Conservation (phyloP, 2,329 filamentous ascomycete species). For the Xylariaceae sp. region DNA sequence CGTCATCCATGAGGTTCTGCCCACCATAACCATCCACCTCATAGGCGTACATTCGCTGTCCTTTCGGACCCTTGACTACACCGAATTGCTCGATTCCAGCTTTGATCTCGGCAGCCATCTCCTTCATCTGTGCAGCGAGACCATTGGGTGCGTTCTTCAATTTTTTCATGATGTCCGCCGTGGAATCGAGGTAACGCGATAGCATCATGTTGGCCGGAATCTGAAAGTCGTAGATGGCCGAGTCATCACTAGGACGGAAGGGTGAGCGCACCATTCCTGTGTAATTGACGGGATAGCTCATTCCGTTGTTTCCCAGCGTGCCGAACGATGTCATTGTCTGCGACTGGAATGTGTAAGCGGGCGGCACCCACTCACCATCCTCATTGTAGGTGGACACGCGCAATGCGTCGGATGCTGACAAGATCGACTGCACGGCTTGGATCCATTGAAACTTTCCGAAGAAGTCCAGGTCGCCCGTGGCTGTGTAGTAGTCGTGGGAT, state of each 20-base stretch:
- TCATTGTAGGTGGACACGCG: slow-evolving; percentile 55
- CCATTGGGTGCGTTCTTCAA: slow-evolving; percentile 36
- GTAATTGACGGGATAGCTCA: slow-evolving; percentile 73
- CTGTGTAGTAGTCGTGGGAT: slow-evolving; percentile 70
- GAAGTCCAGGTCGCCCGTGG: slow-evolving; percentile 66
- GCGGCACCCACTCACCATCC: slow-evolving; percentile 28
- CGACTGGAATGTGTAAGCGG: slow-evolving; percentile 69
- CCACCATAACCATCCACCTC: slow-evolving; percentile 72
- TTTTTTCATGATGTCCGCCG: slow-evolving; percentile 41
- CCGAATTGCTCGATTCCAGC: slow-evolving; percentile 66
- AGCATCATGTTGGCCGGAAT: slow-evolving; percentile 90
- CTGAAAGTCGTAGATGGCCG: slow-evolving; percentile 78
- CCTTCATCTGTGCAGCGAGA: slow-evolving; percentile 51
- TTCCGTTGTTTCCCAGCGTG: slow-evolving; percentile 69
- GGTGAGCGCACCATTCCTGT: slow-evolving; percentile 81
- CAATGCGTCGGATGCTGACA: slow-evolving; percentile 65
- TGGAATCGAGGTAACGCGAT: slow-evolving; percentile 52
- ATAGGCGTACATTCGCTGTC: slow-evolving; percentile 61
- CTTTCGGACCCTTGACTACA: slow-evolving; percentile 44
- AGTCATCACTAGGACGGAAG: slow-evolving; percentile 86
- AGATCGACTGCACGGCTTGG: slow-evolving; percentile 62
- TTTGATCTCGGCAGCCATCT: slow-evolving; percentile 57
- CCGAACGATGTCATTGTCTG: slow-evolving; percentile 70
- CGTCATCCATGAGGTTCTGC: slow-evolving; percentile 64
- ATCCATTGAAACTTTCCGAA: slow-evolving; percentile 72